Evolutionary conservation across 768 basidiomycete species (phyloP).

Genomic region (Podaxis mareebaensis): DNA sequence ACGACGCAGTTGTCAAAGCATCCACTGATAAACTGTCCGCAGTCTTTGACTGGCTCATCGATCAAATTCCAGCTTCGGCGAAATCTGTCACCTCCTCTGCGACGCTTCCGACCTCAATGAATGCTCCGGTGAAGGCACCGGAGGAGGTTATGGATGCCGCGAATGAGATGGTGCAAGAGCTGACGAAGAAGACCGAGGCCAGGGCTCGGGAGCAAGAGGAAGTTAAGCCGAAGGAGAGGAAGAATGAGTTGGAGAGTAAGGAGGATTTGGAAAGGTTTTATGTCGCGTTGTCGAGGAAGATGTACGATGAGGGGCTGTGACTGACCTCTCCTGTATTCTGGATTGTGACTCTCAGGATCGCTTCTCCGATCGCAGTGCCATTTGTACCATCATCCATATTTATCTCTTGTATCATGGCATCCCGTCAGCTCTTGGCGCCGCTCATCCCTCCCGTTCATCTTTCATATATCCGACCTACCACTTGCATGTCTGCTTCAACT

Average conservation of each 20-base stretch:
- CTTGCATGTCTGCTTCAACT: too few relatives aligned
- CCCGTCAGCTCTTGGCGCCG: not conserved
- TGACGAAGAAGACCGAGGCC: slow-evolving; percentile 14
- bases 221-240: slow-evolving; percentile 27
- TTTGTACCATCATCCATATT: not conserved
- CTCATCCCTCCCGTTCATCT: not conserved
- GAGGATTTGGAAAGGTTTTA: slow-evolving; percentile 88
- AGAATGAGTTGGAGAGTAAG: slow-evolving; percentile 60
- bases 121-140: slow-evolving; percentile 13
- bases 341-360: not conserved
- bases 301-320: slow-evolving; percentile 92
- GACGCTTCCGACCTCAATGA: not conserved
- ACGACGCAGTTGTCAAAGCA: slow-evolving; percentile 60
- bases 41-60: slow-evolving; percentile 80
- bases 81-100: slow-evolving; percentile 5
- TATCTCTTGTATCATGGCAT: slow-evolving; percentile 1
- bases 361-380: too few relatives aligned
- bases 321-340: not conserved
- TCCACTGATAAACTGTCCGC: slow-evolving; percentile 73
- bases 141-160: slow-evolving; percentile 12
- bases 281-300: slow-evolving; percentile 81
- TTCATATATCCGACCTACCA: too few relatives aligned
- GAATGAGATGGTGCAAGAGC: slow-evolving; percentile 5
- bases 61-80: slow-evolving; percentile 55
- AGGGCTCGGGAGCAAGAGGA: slow-evolving; percentile 26